phyloP scores from a whole-genome alignment of 352 stramenopile species.

The Globisporangium lucens region DNA sequence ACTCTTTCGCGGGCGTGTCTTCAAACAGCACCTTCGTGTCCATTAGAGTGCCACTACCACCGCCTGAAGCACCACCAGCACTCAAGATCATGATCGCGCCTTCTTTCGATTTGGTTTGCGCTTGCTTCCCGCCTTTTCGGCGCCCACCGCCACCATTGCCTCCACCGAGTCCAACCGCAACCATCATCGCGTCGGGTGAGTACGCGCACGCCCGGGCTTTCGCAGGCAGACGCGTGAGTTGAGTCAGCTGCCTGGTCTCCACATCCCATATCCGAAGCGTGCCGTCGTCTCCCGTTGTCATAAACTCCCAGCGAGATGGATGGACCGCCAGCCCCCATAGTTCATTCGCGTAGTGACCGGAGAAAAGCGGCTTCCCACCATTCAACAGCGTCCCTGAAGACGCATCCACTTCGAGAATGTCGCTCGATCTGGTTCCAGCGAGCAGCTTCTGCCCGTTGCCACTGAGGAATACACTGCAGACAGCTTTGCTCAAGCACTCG shows the following conservation, averaged over 20 bases:
- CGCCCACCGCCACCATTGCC: conserved; percentile 41
- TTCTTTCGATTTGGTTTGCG: conserved; percentile 36
- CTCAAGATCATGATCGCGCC: conserved; percentile 44
- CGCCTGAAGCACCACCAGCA: conserved; percentile 9
- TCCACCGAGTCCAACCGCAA: conserved; percentile 81
- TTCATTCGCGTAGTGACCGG: conserved; percentile 67
- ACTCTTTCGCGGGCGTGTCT: conserved; percentile 64
- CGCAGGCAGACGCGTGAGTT: conserved; percentile 28
- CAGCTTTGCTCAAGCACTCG: conserved; percentile 32
- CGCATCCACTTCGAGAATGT: conserved; percentile 81
- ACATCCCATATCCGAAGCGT: conserved; percentile 85
- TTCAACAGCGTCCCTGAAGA: conserved; percentile 34
- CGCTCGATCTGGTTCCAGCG: conserved; percentile 84
- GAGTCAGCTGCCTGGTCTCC: conserved; percentile 44
- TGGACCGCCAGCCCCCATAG: conserved; percentile 83
- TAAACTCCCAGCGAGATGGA: conserved; percentile 55
- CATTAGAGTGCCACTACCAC: neutral
- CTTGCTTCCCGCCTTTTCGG: conserved; percentile 27
- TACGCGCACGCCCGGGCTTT: conserved; percentile 82
- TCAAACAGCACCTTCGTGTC: conserved; percentile 42
- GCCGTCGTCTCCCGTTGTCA: conserved; percentile 76
- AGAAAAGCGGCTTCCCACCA: conserved; percentile 40
- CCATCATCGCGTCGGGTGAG: conserved; percentile 77
- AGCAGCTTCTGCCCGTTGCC: conserved; percentile 49
- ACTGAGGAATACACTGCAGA: conserved; percentile 48